Evolutionary conservation across 1,284 basidiomycete genomes (phyloP), one percentile per base, ranked within the genome.

Genomic region (Ustilago bromivora): DNA sequence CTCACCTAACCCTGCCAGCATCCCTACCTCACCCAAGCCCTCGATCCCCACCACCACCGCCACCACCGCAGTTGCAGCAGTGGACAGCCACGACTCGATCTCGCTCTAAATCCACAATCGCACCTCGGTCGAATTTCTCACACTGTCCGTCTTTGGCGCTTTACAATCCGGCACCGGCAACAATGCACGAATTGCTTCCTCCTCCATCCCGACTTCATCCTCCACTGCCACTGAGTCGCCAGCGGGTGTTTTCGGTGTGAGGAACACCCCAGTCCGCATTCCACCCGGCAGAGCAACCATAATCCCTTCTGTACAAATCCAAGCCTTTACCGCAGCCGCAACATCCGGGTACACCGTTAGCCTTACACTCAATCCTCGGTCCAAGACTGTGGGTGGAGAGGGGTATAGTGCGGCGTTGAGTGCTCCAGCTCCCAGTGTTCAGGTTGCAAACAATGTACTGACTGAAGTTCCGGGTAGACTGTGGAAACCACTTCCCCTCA

Each of bases 121-220:
- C 34, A 73, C 71, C 8, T 11, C 47, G 19, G 40, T 36, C 57
- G 71, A 73, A 12, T 57, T 67, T 23, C 71, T 73, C 12, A 47
- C 71, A 2, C 71, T 51, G 34, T 68, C 71, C 17, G 57, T 64
- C 19, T 73, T 73, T n/a, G 71, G 71, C 19, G 71, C 71, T 15
- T 40, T 73, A 3, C 70, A 71, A 43, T 23, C 23, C 23, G 23
- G 23, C 23, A 67, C 65, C 5, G 65, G 57, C 11, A 53, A 41
- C 36, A 49, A 49, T 0, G 34, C 46, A 0, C 61, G 65, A 4
- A 49, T 57, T 17, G 61, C 55, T 7, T 73, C 65, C 6, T 73
- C 71, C 8, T 61, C 57, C 52, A 58, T 73, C 2, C 61, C 61
- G 12, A 38, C 65, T 19, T 59, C 64, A 3, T 55, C 65, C 36